Evolutionary conservation across 495 filamentous ascomycete species (phyloP).

Genomic region (Xylaria acuta): DNA sequence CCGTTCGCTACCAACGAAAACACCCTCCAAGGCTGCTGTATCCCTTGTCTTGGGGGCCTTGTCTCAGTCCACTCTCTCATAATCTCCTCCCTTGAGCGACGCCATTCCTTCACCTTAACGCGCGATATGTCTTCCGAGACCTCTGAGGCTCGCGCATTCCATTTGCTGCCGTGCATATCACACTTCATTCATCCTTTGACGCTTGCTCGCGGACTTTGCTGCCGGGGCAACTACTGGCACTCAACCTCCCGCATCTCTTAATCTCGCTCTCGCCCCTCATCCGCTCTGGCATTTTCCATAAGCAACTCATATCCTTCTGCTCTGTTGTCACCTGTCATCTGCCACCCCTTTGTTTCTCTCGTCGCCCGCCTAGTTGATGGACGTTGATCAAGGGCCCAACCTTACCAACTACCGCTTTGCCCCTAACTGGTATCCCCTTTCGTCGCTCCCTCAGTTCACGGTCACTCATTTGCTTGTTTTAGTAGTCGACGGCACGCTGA

Average conservation of each 20-base stretch:
- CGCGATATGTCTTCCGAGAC: conserved; percentile 4
- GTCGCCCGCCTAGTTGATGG: conserved; percentile 26
- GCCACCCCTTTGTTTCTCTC: conserved; percentile 12
- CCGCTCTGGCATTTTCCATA: conserved; percentile 17
- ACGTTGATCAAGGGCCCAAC: conserved; percentile 23
- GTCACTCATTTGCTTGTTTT: conserved; percentile 27
- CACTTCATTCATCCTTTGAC: neutral
- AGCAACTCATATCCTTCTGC: conserved; percentile 11
- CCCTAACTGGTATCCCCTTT: conserved; percentile 29
- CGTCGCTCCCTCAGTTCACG: conserved; percentile 25
- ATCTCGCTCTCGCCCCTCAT: neutral
- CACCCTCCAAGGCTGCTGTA: neutral
- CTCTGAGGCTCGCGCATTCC: conserved; percentile 31
- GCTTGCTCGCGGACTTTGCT: conserved; percentile 18
- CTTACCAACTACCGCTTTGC: conserved; percentile 22
- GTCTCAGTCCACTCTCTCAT: conserved; percentile 27
- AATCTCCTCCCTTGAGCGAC: conserved; percentile 30
- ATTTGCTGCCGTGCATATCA: neutral
- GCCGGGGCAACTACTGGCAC: conserved; percentile 30
- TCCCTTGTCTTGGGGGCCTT: conserved; percentile 22
- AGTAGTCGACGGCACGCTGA: conserved; percentile 29
- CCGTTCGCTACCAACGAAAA: neutral
- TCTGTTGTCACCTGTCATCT: conserved; percentile 29
- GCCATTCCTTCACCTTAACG: conserved; percentile 37
- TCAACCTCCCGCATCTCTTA: conserved; percentile 2